A percentile compares a stretch with the other conserved stretches of the same genome.
These are phyloP conservation scores for Iberis pinnata DNA, from an alignment of 345 rosid genomes.

Conservation along the genomic window DNA sequence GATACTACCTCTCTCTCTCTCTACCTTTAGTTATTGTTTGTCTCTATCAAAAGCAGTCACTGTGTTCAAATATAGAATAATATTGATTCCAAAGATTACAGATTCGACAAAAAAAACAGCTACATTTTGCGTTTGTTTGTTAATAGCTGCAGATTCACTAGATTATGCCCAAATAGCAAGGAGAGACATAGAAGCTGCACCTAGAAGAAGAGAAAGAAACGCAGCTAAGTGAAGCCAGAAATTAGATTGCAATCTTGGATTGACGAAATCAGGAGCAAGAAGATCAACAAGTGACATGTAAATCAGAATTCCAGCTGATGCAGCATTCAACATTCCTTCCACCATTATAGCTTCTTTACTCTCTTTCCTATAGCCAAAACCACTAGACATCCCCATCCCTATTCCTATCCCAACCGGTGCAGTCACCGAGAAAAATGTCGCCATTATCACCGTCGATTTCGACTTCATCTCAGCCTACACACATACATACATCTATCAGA, in stretches of 20 bases:
- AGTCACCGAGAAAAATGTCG: conserved; percentile 59
- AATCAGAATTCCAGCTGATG: conserved; percentile 63
- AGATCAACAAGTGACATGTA: conserved; percentile 86
- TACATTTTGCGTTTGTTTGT: conserved; percentile 13
- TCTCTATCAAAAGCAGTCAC: conserved; percentile 15
- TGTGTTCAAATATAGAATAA: conserved; percentile 18
- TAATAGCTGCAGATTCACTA: not conserved
- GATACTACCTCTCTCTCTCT: conserved; percentile 8
- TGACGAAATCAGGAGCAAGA: conserved; percentile 64
- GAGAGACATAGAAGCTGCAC: conserved; percentile 57
- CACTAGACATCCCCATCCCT: conserved; percentile 47
- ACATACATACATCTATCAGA: not conserved
- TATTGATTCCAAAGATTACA: conserved; percentile 32
- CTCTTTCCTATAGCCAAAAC: conserved; percentile 35
- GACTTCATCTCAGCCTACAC: conserved; percentile 49
- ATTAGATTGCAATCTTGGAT: conserved; percentile 46
- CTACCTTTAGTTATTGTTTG: conserved; percentile 6
- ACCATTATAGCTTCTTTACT: conserved; percentile 46
- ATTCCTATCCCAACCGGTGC: conserved; percentile 57
- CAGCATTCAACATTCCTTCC: conserved; percentile 55
- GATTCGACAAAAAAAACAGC: conserved; percentile 17
- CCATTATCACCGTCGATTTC: conserved; percentile 47
- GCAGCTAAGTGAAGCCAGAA: conserved; percentile 51
- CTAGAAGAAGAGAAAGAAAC: conserved; percentile 45
- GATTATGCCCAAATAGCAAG: conserved; percentile 62